A percentile compares a stretch with the other conserved stretches of the same genome.
phyloP scores from a whole-genome alignment of 2,329 filamentous ascomycete genomes.

The Colletotrichum tropicicola region DNA sequence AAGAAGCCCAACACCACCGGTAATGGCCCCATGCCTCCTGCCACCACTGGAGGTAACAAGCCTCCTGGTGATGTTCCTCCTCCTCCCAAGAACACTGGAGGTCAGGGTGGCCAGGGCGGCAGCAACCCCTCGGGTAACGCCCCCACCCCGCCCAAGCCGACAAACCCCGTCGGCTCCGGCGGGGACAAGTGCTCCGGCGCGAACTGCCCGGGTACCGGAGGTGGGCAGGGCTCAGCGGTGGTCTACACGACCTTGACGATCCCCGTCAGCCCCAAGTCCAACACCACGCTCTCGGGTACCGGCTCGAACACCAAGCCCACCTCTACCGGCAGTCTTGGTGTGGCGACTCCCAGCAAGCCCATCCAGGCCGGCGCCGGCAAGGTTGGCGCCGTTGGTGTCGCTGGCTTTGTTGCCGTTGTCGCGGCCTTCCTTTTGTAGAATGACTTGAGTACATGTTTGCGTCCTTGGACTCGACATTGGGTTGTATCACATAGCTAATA shows the following conservation, averaged over 20 bases:
- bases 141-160: conserved; percentile 9
- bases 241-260: conserved; percentile 18
- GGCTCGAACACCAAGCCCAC: conserved; percentile 13
- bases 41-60: not conserved
- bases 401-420: conserved; percentile 33
- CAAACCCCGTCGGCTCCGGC: not conserved
- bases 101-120: not conserved
- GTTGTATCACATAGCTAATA: too few relatives aligned
- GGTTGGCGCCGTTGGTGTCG: conserved; percentile 20
- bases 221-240: not conserved
- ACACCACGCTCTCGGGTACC: conserved; percentile 20
- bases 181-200: conserved; percentile 1
- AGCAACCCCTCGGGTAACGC: not conserved
- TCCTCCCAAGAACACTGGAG: conserved; percentile 14
- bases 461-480: too few relatives aligned
- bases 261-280: conserved; percentile 18
- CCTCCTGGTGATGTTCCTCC: not conserved
- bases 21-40: not conserved
- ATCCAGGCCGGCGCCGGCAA: conserved; percentile 29
- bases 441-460: too few relatives aligned
- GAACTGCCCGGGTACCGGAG: not conserved
- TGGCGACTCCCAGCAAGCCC: conserved; percentile 37
- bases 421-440: conserved; percentile 18
- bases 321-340: not conserved
- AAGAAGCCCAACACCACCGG: not conserved